Conservation (phyloP, 805 yeast genomes). For the Cyberlindnera misumaiensis region DNA sequence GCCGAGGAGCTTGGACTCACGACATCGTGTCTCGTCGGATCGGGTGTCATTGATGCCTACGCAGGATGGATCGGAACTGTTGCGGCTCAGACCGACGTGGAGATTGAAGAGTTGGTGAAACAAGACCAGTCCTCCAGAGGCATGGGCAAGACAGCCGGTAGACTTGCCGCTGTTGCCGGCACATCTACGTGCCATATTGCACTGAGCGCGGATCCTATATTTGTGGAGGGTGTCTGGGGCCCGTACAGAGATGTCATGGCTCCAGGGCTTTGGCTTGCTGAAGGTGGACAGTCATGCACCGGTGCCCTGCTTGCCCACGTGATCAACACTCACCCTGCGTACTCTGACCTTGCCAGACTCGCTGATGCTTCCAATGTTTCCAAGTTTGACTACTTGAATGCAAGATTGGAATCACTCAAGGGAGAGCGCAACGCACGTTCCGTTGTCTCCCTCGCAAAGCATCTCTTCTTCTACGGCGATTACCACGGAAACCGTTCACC, state of each 20-base stretch:
- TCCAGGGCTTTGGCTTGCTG: slow-evolving; percentile 91
- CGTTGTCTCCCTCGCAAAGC: slow-evolving; percentile 74
- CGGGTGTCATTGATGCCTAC: slow-evolving; percentile 96
- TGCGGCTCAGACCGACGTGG: slow-evolving; percentile 72
- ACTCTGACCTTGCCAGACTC: slow-evolving; percentile 56
- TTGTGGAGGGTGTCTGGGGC: slow-evolving; percentile 98
- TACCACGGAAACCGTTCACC: slow-evolving; percentile 96
- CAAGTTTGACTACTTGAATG: slow-evolving; percentile 77
- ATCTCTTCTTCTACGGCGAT: slow-evolving; percentile 91
- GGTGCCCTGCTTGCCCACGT: slow-evolving; percentile 92
- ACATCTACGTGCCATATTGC: slow-evolving; percentile 96
- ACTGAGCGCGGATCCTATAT: slow-evolving; percentile 74
- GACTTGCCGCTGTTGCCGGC: slow-evolving; percentile 97
- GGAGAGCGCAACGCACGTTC: slow-evolving; percentile 54
- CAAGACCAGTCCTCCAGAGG: slow-evolving; percentile 40
- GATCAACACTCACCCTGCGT: slow-evolving; percentile 83
- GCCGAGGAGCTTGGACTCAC: slow-evolving; percentile 84
- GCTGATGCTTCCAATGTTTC: slow-evolving; percentile 67
- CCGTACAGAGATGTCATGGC: slow-evolving; percentile 92
- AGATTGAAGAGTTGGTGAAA: slow-evolving; percentile 42
- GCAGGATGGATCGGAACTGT: slow-evolving; percentile 99
- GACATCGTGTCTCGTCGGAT: slow-evolving; percentile 75
- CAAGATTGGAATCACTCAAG: slow-evolving; percentile 61
- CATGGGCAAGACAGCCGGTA: slow-evolving; percentile 62
- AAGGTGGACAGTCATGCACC: slow-evolving; percentile 98